Evolutionary conservation across 2,329 filamentous ascomycete species (phyloP).

Genomic region (Aureobasidium sp.): DNA sequence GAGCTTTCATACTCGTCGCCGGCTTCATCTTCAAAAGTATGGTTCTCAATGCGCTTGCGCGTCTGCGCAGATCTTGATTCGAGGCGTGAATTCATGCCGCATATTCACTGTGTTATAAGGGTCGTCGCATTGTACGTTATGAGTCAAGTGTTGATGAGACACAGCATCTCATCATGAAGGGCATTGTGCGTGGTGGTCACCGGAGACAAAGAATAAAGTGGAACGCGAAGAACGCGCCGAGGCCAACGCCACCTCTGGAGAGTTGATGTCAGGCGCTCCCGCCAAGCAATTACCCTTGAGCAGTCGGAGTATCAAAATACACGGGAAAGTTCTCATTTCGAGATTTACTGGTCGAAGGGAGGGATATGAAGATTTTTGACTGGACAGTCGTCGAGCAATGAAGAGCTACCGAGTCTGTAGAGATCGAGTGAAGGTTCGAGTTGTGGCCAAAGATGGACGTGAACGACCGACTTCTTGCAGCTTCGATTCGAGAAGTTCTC

Average conservation of each 20-base stretch:
- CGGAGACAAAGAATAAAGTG: constrained; percentile 11
- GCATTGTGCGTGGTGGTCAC: background rate
- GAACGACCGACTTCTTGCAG: background rate
- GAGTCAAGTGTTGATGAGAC: background rate
- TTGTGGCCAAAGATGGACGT: background rate
- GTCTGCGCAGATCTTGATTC: constrained; percentile 53
- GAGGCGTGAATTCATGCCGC: constrained; percentile 54
- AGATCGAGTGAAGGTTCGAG: background rate
- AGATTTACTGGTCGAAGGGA: background rate
- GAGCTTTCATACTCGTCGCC: constrained; percentile 90
- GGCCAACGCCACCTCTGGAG: constrained; percentile 2
- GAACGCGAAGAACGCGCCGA: constrained; percentile 4
- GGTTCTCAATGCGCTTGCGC: constrained; percentile 57
- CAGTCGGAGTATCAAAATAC: background rate
- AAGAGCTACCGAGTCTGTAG: background rate
- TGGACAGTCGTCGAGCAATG: background rate
- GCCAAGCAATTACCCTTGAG: background rate
- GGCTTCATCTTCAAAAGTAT: constrained; percentile 71
- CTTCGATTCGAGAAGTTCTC: background rate
- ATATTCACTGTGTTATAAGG: background rate
- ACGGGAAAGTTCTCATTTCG: background rate
- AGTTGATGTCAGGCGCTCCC: background rate
- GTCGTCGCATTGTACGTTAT: background rate
- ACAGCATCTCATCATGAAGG: background rate
- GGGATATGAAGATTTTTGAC: background rate